These are phyloP conservation scores for Sugiyamaella marilandica DNA, from an alignment of 805 yeast genomes.

Conservation along the genomic window DNA sequence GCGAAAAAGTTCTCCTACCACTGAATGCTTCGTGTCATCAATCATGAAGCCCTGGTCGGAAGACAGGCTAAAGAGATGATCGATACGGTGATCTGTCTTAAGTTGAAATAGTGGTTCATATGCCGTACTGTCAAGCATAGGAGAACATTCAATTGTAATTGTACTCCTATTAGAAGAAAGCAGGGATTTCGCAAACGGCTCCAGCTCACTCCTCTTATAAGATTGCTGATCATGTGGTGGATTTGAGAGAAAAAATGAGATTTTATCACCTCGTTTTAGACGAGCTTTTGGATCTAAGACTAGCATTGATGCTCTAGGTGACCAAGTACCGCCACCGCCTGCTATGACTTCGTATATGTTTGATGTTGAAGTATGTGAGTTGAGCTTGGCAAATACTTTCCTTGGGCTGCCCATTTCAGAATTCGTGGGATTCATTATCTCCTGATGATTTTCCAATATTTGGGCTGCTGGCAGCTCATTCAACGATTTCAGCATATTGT, in stretches of 20 bases:
- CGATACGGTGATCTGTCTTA: slow-evolving; percentile 17
- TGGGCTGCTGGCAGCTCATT: slow-evolving; percentile 54
- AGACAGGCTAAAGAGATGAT: slow-evolving; percentile 30
- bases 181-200: background rate
- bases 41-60: slow-evolving; percentile 31
- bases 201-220: background rate
- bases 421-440: slow-evolving; percentile 13
- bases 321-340: slow-evolving; percentile 80
- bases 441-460: slow-evolving; percentile 39
- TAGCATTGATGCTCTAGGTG: slow-evolving; percentile 59
- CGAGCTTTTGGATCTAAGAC: slow-evolving; percentile 58
- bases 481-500: slow-evolving; percentile 56
- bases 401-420: slow-evolving; percentile 16
- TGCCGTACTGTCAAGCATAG: slow-evolving; percentile 23
- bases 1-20: slow-evolving; percentile 25
- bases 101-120: slow-evolving; percentile 19
- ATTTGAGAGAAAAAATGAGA: slow-evolving; percentile 37
- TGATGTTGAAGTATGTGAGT: background rate
- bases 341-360: slow-evolving; percentile 52
- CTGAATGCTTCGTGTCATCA: slow-evolving; percentile 27
- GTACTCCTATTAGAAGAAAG: background rate
- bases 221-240: slow-evolving; percentile 2
- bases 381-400: slow-evolving; percentile 19
- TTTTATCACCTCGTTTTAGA: slow-evolving; percentile 40
- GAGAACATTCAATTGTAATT: slow-evolving; percentile 27